Percentiles rank a stretch among this genome's conserved stretches.
phyloP scores from a whole-genome alignment of 257 asterid genomes.

The Galeopsis tetrahit region DNA sequence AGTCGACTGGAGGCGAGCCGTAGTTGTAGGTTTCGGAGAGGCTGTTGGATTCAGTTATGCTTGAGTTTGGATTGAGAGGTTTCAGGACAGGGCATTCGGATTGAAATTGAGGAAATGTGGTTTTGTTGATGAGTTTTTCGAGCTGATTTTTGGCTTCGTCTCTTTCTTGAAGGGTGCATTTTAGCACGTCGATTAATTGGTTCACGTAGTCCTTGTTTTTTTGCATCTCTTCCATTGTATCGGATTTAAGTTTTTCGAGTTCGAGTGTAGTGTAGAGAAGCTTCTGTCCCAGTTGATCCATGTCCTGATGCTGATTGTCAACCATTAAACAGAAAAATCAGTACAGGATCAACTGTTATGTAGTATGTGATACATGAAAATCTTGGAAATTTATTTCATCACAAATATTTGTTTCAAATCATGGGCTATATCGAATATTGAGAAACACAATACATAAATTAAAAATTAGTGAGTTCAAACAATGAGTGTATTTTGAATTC shows the following conservation, averaged over 20 bases:
- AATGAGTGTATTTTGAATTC: too few species aligned
- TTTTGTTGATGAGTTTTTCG: conserved; percentile 46
- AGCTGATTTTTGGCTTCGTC: conserved; percentile 57
- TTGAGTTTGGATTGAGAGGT: conserved; percentile 42
- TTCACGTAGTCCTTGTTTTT: conserved; percentile 46
- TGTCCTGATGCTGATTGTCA: conserved; percentile 36
- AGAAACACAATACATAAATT: too few species aligned
- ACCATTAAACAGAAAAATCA: neutral
- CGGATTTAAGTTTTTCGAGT: conserved; percentile 45
- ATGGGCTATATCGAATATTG: too few species aligned
- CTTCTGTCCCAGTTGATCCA: conserved; percentile 49
- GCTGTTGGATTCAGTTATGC: conserved; percentile 66
- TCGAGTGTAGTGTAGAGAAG: conserved; percentile 47
- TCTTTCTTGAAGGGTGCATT: conserved; percentile 47
- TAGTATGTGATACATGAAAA: too few species aligned
- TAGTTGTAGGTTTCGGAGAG: conserved; percentile 56
- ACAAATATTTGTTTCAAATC: too few species aligned
- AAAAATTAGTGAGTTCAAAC: too few species aligned
- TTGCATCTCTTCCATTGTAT: conserved; percentile 44
- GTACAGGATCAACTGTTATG: neutral
- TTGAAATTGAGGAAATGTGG: too few species aligned
- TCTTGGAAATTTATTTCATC: neutral
- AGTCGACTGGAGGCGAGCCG: conserved; percentile 56
- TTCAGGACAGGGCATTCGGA: too few species aligned
- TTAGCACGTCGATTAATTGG: conserved; percentile 43